A percentile compares a stretch with the other conserved stretches of the same genome.
Conservation (phyloP, 768 basidiomycete species). For the Suillus sp. region DNA sequence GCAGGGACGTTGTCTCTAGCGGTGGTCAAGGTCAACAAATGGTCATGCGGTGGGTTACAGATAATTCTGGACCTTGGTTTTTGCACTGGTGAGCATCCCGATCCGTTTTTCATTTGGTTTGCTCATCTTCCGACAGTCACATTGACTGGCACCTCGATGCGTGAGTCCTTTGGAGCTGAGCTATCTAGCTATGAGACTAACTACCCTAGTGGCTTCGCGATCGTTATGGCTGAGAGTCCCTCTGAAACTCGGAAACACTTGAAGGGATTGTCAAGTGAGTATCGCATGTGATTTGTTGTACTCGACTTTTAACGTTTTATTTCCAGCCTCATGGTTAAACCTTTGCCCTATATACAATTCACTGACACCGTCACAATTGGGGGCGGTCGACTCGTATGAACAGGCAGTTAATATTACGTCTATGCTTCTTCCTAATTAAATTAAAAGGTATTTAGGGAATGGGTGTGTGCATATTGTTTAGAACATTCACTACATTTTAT, state of each 20-base stretch:
- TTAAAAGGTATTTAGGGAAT: neutral
- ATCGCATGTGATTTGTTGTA: neutral
- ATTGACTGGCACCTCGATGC: slow-evolving; percentile 34
- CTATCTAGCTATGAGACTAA: neutral
- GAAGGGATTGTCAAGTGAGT: slow-evolving; percentile 20
- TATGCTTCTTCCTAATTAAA: slow-evolving; percentile 19
- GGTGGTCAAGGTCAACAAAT: slow-evolving; percentile 42
- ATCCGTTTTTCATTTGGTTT: slow-evolving; percentile 11
- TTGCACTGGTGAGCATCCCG: slow-evolving; percentile 36
- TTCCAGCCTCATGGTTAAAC: slow-evolving; percentile 25
- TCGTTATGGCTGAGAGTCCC: slow-evolving; percentile 30
- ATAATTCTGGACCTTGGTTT: slow-evolving; percentile 66
- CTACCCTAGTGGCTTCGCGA: slow-evolving; percentile 27
- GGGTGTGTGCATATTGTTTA: neutral
- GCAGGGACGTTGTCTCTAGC: slow-evolving; percentile 31
- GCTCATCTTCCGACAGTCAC: slow-evolving; percentile 19
- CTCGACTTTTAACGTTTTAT: neutral
- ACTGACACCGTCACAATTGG: slow-evolving; percentile 23
- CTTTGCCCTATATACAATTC: slow-evolving; percentile 29
- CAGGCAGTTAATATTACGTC: slow-evolving; percentile 25
- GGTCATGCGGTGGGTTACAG: slow-evolving; percentile 58
- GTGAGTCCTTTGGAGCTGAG: slow-evolving; percentile 14
- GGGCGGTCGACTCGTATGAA: slow-evolving; percentile 21
- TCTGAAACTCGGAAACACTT: slow-evolving; percentile 19
- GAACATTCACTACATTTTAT: neutral